Evolutionary conservation across 805 yeast genomes (phyloP), one percentile per base, ranked within the genome.

Genomic region (Myxozyma neglecta): DNA sequence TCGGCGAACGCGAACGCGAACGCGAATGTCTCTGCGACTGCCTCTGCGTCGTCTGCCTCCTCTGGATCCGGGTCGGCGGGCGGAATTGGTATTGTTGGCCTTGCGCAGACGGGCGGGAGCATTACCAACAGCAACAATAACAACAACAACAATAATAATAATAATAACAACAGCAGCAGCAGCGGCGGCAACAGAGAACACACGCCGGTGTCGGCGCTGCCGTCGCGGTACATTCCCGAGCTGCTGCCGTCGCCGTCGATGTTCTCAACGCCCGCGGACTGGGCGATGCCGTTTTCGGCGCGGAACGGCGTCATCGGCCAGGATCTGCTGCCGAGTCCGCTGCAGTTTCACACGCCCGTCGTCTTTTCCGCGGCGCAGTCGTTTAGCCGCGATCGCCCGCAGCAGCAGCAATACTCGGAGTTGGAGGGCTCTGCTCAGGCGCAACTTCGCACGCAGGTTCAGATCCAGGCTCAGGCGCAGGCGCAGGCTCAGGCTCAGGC

Each of bases 201-300:
- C 63, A 85, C 91, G 0, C 90, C 92, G 2, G 73, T 87, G 13
- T 78, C 85, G 2, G 87, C 87, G 6, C 75, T 89, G 29, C 92
- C 96, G 1, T 83, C 89, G 1, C 79, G 88, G 55, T 89, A 85
- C 68, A 84, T 88, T 46, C 81, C 81, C 61, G 96, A 89, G 68
- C 77, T 87, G 71, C 84, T 89, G 69, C 92, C 91, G 36, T 87
- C 93, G 6, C 97, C 97, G 0, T 82, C 85, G n/a, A 87, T 83
- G 64, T 85, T 85, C 67, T 89, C 87, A 69, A 82, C 70, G 9
- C 63, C 71, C 5, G 71, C 64, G 8, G 69, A 65, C 42, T 64
- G 56, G 69, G 65, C 56, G 13, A 44, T 59, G 32, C 61, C 47
- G 37, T 54, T 66, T 49, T 46, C 56, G 32, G 59, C 60, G 6